Base-by-base conservation (phyloP, 352 stramenopile species). In the Globisporangium mamillatum region DNA sequence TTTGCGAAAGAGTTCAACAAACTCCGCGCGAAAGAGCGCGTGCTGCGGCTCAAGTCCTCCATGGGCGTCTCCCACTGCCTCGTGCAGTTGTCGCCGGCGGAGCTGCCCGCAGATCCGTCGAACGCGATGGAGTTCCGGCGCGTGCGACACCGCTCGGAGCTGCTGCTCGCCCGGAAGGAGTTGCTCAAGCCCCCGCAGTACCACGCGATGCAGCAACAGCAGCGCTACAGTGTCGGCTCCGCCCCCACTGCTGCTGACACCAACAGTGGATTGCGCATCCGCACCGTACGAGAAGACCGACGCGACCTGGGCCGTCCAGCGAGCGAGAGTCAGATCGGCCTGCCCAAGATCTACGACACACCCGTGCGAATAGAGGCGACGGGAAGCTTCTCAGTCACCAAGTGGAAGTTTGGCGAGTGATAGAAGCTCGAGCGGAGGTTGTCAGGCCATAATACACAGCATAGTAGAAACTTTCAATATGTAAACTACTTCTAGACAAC, bases 1-100 rank as follows among this genome's bases (percentile, higher is more conserved):
- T 91, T 84, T 62, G 75, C 72, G 22, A 73, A 75, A 38, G 77
- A 84, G 55, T 80, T 84, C 65, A 89, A 88, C 63, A 66, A 73
- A 2, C 60, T 91, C 36, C 80, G 82, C 3, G 77, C 80, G 34
- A 89, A 88, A 55, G 82, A 91, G 71, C 82, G 83, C 14, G 66
- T 91, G 48, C 63, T 89, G 22, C 79, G 72, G 46, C 78, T 91
- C 24, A 91, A 79, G 60, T 91, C 83, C 36, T 90, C 81, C 38
- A 68, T 74, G 29, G 78, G 81, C 9, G 79, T 91, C 24, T 77
- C 79, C 3, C 69, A 66, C 18, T 91, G 83, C 66, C 82, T 91
- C 54, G 74, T 69, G 41, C 81, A 90, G 66, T 59, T 77, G n/a
- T 70, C 73, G 0, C 3, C 59, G 0, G 67, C 71, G 0, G 71